Base-by-base conservation (phyloP, 176 grass and related monocot genomes). In the Oryza rufipogon region DNA sequence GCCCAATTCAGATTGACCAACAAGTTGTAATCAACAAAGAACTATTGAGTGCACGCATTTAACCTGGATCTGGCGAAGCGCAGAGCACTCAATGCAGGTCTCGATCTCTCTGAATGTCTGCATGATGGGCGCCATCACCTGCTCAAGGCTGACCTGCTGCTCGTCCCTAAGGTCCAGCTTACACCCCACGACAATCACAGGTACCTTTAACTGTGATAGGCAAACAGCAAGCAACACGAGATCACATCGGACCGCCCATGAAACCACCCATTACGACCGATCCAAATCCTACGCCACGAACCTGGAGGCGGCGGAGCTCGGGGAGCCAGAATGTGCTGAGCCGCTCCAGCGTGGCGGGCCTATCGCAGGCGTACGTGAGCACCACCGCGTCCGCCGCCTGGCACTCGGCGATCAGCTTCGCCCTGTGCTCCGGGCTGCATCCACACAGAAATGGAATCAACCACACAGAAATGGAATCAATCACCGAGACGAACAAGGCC, bases 11-110 rank as follows among this genome's bases (percentile, higher is more conserved):
- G 30, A 68, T 56, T 51, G 60, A 26, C 65, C 10, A 65, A 48
- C 4, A 38, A 19, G 39, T 66, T 16, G 13, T 34, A 58, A 19
- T 36, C 23, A 36, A 12, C 8, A 64, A 4, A 22, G 19, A 46
- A 8, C 71, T 4, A 75, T 9, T 63, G 30, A 41, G 1, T 76
- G 34, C 83, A 6, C 66, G 46, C 47, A 22, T n/a, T 36, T 70
- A n/a, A 99, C 97, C 93, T 99, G 97, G 84, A 99, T 96, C 90
- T 99, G 93, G 71, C 96, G 86, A 66, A 99, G 93, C 17, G 91
- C 93, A 2, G 93, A 99, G 68, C 97, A 99, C 70, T 99, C 97
- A 12, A 99, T 99, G 90, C 97, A 99, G 42, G 97, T 94, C 83
- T 99, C 93, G 15, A 99, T 99, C 84, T 99, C 93, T 3, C 93